Evolutionary conservation across 805 yeast species (phyloP).

Genomic region (Diddensiella transvaalensis): DNA sequence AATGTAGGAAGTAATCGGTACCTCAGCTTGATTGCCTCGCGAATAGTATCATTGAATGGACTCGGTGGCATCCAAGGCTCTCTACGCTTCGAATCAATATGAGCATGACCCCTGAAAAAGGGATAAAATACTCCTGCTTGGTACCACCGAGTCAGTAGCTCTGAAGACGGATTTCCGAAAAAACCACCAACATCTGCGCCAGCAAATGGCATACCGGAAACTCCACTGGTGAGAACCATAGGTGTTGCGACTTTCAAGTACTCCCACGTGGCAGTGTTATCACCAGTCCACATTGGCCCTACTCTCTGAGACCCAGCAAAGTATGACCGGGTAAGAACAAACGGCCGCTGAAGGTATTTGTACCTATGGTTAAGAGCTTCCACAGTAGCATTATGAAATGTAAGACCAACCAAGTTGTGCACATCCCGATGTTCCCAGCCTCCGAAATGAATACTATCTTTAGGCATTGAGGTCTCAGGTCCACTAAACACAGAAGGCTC

Average conservation of each 20-base stretch:
- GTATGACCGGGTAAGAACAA: constrained; percentile 79
- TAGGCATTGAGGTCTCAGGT: constrained; percentile 88
- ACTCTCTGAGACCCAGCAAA: constrained; percentile 90
- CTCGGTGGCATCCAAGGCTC: constrained; percentile 89
- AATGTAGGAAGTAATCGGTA: constrained; percentile 73
- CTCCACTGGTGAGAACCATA: constrained; percentile 76
- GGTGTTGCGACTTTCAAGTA: constrained; percentile 77
- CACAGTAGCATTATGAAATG: constrained; percentile 77
- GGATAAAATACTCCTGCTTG: constrained; percentile 97
- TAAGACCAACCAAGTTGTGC: constrained; percentile 80
- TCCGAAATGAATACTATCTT: constrained; percentile 73
- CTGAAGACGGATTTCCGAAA: constrained; percentile 82
- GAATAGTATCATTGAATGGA: constrained; percentile 61
- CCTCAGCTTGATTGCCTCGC: constrained; percentile 68
- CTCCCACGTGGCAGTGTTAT: constrained; percentile 91
- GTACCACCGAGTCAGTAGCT: constrained; percentile 86
- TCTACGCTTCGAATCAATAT: constrained; percentile 84
- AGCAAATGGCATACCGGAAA: constrained; percentile 84
- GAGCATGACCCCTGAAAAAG: constrained; percentile 95
- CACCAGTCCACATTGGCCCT: constrained; percentile 98
- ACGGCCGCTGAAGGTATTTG: constrained; percentile 58
- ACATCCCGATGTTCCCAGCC: constrained; percentile 87
- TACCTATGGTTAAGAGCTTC: constrained; percentile 57
- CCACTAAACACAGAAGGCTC: constrained; percentile 96
- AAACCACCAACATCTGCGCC: constrained; percentile 99